Conservation (phyloP, 352 stramenopile genomes). For the Pythium guiyangense region DNA sequence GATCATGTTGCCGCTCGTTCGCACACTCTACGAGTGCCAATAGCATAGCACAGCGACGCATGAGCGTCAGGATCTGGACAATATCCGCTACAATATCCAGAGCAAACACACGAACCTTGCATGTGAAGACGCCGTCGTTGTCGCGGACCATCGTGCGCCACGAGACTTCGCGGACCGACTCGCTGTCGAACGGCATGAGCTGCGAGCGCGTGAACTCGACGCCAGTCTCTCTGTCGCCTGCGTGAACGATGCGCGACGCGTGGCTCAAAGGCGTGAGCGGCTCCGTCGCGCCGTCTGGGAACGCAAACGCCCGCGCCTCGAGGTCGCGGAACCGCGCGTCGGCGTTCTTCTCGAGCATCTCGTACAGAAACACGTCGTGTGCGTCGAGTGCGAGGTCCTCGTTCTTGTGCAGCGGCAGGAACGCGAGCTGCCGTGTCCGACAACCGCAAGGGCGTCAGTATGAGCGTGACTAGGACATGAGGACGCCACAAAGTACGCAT, state of each 20-base stretch:
- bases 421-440: slow-evolving; percentile 3
- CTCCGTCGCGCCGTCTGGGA: neutral
- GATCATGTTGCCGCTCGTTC: slow-evolving; percentile 2
- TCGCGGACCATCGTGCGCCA: slow-evolving; percentile 7
- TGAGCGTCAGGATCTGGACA: neutral
- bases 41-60: neutral
- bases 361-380: slow-evolving; percentile 9
- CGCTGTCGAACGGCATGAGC: slow-evolving; percentile 7
- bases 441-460: no score
- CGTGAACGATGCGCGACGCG: slow-evolving; percentile 8
- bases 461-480: neutral
- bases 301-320: neutral
- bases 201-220: slow-evolving; percentile 10
- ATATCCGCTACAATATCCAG: neutral
- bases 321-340: slow-evolving; percentile 1
- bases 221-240: slow-evolving; percentile 4
- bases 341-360: slow-evolving; percentile 6
- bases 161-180: slow-evolving; percentile 4
- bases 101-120: slow-evolving; percentile 3
- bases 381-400: slow-evolving; percentile 3
- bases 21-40: neutral
- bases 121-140: neutral
- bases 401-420: slow-evolving; percentile 5
- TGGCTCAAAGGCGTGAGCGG: neutral
- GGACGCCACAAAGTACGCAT: neutral